These are phyloP conservation scores for Aquilaria yunnanensis DNA, from an alignment of 345 rosid genomes.

Conservation along the genomic window DNA sequence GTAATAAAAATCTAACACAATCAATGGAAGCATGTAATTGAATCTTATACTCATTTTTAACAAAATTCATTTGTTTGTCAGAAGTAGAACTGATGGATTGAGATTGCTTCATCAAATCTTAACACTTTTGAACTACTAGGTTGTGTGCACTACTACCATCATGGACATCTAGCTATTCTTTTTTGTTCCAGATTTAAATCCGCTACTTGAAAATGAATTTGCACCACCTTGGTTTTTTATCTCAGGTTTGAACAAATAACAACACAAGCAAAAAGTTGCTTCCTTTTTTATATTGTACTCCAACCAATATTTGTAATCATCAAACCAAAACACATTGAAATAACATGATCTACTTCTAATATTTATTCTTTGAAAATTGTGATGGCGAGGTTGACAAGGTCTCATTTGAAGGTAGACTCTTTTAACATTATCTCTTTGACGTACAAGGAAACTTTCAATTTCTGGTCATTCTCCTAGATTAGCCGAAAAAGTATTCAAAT, in stretches of 20 bases:
- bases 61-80: neutral
- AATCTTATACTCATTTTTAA: neutral
- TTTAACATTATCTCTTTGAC: neutral
- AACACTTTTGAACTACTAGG: neutral
- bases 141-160: neutral
- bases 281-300: neutral
- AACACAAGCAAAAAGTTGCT: neutral
- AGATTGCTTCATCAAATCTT: slow-evolving; percentile 1
- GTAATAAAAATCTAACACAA: slow-evolving; percentile 1
- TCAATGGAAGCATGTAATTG: neutral
- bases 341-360: too few species aligned
- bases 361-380: too few species aligned
- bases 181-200: neutral
- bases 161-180: neutral
- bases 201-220: neutral
- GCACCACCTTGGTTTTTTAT: neutral
- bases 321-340: neutral
- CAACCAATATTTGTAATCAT: neutral
- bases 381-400: neutral
- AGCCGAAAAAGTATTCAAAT: neutral
- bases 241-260: neutral
- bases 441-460: neutral
- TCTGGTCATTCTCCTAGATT: neutral
- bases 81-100: neutral
- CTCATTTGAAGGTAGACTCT: neutral